Conservation (phyloP, 768 basidiomycete genomes). For the Leccinum subgranulosum region DNA sequence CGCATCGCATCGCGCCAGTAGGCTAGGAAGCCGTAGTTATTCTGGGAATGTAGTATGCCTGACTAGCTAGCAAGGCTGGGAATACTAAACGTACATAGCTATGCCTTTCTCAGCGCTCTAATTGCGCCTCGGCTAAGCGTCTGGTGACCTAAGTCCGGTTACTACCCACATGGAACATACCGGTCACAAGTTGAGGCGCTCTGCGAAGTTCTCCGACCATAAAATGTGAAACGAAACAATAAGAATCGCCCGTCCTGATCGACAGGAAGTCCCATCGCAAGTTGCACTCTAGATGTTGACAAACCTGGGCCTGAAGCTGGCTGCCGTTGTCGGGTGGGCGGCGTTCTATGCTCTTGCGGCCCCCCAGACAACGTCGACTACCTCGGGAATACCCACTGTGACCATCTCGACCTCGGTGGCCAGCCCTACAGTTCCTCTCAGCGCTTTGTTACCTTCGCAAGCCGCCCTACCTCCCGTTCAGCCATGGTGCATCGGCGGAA, state of each 20-base stretch:
- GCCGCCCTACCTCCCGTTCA: conserved; percentile 63
- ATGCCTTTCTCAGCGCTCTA: not conserved
- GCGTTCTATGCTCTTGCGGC: conserved; percentile 14
- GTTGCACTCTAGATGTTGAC: conserved; percentile 32
- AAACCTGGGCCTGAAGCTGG: conserved; percentile 1
- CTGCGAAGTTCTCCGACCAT: not conserved
- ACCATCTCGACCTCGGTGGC: conserved; percentile 61
- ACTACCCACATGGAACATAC: not conserved
- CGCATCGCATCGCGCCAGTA: no score
- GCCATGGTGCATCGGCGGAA: conserved; percentile 71
- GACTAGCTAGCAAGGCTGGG: not conserved
- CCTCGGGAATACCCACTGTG: conserved; percentile 29
- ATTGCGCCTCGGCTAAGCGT: not conserved
- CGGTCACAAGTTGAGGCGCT: not conserved
- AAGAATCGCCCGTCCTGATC: not conserved
- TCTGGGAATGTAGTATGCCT: not conserved
- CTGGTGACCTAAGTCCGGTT: no score
- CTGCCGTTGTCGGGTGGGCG: conserved; percentile 14
- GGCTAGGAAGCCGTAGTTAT: not conserved
- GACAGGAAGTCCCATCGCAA: not conserved
- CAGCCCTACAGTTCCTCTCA: conserved; percentile 55
- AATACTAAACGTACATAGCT: not conserved
- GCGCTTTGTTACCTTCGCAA: conserved; percentile 60
- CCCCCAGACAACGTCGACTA: conserved; percentile 6
- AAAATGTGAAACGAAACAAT: not conserved